Evolutionary conservation across 192 early-diverging fungal genomes (phyloP), one percentile per base, ranked within the genome.

Genomic region (Linnemannia exigua): DNA sequence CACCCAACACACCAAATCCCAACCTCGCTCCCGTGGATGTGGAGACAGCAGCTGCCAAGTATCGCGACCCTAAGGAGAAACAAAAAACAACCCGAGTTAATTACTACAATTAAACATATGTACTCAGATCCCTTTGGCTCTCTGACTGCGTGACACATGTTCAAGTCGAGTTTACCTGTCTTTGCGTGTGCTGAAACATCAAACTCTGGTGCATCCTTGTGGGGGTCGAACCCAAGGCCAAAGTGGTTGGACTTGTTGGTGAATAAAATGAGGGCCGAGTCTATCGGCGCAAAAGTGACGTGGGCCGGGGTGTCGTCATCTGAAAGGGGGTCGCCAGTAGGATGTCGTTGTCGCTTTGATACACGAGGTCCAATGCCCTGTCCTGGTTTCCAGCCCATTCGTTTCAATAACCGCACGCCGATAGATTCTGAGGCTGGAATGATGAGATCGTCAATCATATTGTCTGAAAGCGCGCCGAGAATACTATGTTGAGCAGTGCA

Each of bases 371-470:
- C 97, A 48, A 98, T 91, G 1, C 95, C 95, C 74, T 97, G 95
- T 7, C 97, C 97, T 50, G 95, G 92, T 67, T 94, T 91, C 96
- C 96, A 97, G 0, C 97, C 97, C 97, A 98, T 96, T 66, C 90
- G 88, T 20, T 92, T 87, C 81, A 99, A 86, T 9, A 99, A 78
- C 51, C 90, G 89, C 33, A 93, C 84, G 54, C 92, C 92, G 4
- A 92, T 81, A 2, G 94, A 88, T 47, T 95, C 95, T 37, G 90
- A 88, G 14, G 90, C 78, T 20, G 95, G 95, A 3, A 90, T 89
- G 36, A 96, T 80, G 38, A 96, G 79, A 67, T 94, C 92, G 44
- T 91, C 89, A 51, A 93, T 84, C 50, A 94, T 78, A 44, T 68
- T 76, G 31, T 88, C 87, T 36, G 92, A 80, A 48, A 94, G 76